phyloP scores from a whole-genome alignment of 2,329 filamentous ascomycete species.

The Taxawa tesnikishii region DNA sequence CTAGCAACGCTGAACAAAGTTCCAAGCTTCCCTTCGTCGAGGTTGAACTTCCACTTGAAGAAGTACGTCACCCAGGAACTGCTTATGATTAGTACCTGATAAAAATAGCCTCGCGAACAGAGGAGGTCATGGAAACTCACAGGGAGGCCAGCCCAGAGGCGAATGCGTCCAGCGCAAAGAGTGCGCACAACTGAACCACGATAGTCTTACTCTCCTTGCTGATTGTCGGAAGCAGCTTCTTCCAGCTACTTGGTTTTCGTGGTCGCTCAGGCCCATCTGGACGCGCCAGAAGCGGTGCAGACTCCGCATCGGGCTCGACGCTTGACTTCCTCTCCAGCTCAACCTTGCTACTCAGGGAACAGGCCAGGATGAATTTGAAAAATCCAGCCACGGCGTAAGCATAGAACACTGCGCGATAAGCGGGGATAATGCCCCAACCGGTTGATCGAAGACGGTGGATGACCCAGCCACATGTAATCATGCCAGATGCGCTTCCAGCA shows the following conservation, averaged over 20 bases:
- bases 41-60: conserved; percentile 6
- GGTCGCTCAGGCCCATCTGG: not conserved
- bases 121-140: not conserved
- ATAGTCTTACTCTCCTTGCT: conserved; percentile 1
- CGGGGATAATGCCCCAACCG: conserved; percentile 25
- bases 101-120: no score
- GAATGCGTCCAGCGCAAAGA: conserved; percentile 7
- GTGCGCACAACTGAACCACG: conserved; percentile 1
- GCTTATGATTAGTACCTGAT: not conserved
- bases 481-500: conserved; percentile 14
- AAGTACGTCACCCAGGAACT: conserved; percentile 8
- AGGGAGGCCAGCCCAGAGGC: conserved; percentile 6
- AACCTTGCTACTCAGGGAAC: conserved; percentile 28
- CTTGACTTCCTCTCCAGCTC: conserved; percentile 7
- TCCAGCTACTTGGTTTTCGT: no score
- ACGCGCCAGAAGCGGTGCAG: conserved; percentile 2
- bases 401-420: conserved; percentile 29
- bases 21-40: conserved; percentile 6
- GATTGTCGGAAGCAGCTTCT: not conserved
- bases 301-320: not conserved
- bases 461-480: conserved; percentile 22
- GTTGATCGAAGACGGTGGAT: conserved; percentile 20
- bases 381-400: conserved; percentile 28
- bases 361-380: conserved; percentile 23
- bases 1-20: conserved; percentile 5